Base-by-base conservation (phyloP, 2,329 filamentous ascomycete species). In the Coniochaeta hoffmannii region DNA sequence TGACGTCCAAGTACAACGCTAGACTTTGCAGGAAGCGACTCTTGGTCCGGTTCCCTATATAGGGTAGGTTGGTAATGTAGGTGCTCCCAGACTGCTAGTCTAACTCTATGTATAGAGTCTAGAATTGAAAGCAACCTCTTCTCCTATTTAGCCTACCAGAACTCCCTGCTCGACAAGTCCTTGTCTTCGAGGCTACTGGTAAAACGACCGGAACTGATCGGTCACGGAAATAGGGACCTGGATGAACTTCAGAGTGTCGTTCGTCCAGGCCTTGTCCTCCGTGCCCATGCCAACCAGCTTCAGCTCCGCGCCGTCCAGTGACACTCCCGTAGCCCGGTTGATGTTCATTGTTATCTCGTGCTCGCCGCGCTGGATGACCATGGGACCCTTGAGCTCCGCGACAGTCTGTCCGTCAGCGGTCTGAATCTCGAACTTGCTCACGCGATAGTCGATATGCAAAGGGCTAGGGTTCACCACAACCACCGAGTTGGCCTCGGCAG, bases 371-470 rank as follows among this genome's bases (percentile, higher is more conserved):
- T 60, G 58, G 26, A 71, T 66, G 31, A 59, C 62, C 51, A 72
- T 46, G 3, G 61, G 55, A 1, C 68, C 70, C 53, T 59, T 63
- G 38, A 71, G 53, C 46, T 61, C 57, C 30, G 65, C 66, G 32
- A 70, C 36, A 9, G 58, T 55, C 35, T 65, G 57, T n/a, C 62
- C 62, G 19, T 60, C 57, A 24, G 60, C 58, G 35, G 65, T 66
- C 36, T 62, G 60, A 24, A 72, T 59, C 56, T 69, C 66, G 28
- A 72, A 71, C 17, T 60, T 55, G 53, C 65, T 66, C 15, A 55
- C 38, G 2, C 66, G 69, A 53, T 66, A 61, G 28, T 67, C 63
- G 6, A 72, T 62, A 56, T 69, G 68, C 31, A 70, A 60, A 4
- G 64, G 62, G 17, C 67, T 67, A 11, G 62, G 60, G 58, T 68